Evolutionary conservation across 2,329 filamentous ascomycete species (phyloP), one percentile per base, ranked within the genome.

Genomic region (Clonostachys sp.): DNA sequence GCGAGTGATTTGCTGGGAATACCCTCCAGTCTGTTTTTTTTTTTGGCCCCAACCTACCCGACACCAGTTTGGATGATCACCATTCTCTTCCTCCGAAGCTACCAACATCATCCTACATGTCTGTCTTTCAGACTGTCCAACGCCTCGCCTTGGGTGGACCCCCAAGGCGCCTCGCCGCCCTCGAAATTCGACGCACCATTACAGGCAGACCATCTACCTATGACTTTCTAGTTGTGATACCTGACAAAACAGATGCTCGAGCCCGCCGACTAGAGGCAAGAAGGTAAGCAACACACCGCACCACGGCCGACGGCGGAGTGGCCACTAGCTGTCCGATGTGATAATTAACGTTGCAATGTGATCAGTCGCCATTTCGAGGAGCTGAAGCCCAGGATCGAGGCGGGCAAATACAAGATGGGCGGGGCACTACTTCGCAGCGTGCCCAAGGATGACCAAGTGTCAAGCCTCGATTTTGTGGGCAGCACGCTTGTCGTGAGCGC

Each of bases 201-300:
- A 9, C 24, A 30, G 24, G 24, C 9, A 30, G 24, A 30, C 3
- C 24, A 30, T 30, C 24, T 30, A 10, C 24, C 24, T 76, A 70
- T 51, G 83, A 88, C 64, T 90, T 83, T 72, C 76, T 90, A 36
- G 83, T 85, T 56, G 73, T 89, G 49, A 61, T 88, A 36, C 86
- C 83, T 12, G 86, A 89, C 64, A 79, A 82, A 63, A 76, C 82
- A 2, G 81, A 77, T 39, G 71, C 65, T 17, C 66, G 76, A 50
- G 73, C 74, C 53, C 86, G 85, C 73, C 73, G 86, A 47, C 66
- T 87, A 24, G 77, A 81, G 54, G 74, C 83, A 42, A 72, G 81
- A 52, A 63, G 72, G 81, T 84, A 62, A 56, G 78, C 70, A 9
- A 14, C 3, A 16, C 24, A 12, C 35, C 16, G 9, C 2, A 12